Evolutionary conservation across 2,329 filamentous ascomycete genomes (phyloP).

Genomic region (Teratosphaeria pseudoeucalypti): DNA sequence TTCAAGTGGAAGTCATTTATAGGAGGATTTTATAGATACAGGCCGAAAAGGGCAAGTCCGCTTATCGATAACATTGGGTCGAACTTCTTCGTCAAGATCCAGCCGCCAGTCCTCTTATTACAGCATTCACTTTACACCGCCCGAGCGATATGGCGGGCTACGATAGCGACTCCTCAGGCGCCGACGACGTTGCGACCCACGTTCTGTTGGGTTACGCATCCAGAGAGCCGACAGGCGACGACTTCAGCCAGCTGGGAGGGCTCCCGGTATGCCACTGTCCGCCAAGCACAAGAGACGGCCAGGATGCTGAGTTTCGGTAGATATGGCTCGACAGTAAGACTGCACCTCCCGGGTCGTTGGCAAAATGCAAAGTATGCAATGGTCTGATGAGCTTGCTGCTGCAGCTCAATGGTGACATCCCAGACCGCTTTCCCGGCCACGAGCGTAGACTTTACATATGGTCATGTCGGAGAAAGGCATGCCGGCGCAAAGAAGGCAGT

Average conservation of each 20-base stretch:
- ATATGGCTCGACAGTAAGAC: constrained; percentile 70
- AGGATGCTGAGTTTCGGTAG: constrained; percentile 35
- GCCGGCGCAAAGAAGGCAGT: constrained; percentile 72
- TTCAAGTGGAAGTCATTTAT: background rate
- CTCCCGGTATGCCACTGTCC: constrained; percentile 53
- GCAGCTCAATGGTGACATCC: constrained; percentile 83
- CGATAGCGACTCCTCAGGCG: constrained; percentile 76
- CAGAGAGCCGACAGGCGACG: constrained; percentile 67
- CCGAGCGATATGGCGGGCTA: constrained; percentile 46
- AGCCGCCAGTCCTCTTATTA: no score
- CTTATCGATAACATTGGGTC: background rate
- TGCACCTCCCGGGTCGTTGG: constrained; percentile 64
- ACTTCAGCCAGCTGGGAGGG: constrained; percentile 80
- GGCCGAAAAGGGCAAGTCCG: background rate
- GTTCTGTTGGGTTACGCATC: constrained; percentile 86
- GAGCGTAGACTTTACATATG: constrained; percentile 84
- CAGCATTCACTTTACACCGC: background rate
- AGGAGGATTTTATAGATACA: background rate
- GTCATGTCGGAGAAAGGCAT: constrained; percentile 65
- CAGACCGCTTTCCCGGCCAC: constrained; percentile 74
- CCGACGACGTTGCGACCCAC: constrained; percentile 67
- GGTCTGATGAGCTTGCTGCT: constrained; percentile 73
- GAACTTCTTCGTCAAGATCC: no score
- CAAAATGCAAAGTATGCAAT: constrained; percentile 80
- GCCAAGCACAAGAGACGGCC: constrained; percentile 1